Evolutionary conservation across 169 alveolate genomes (phyloP).

Genomic region (Cryptosporidium baileyi): DNA sequence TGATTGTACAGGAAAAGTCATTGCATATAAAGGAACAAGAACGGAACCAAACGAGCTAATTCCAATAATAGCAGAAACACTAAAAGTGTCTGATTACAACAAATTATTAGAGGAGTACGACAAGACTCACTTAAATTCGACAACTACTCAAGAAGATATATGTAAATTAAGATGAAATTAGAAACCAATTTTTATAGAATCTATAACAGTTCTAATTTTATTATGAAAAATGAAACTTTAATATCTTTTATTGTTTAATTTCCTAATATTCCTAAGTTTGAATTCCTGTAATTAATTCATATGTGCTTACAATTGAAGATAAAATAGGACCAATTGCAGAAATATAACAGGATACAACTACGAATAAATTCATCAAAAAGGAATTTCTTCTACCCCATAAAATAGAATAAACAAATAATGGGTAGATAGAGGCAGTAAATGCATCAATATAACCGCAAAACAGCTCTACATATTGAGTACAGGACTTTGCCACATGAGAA

Average conservation of each 20-base stretch:
- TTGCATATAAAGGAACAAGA: constrained; percentile 59
- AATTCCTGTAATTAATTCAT: constrained; percentile 20
- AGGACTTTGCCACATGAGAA: constrained; percentile 60
- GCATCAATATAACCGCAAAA: constrained; percentile 69
- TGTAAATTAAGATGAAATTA: neutral
- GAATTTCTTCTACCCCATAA: constrained; percentile 37
- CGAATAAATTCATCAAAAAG: constrained; percentile 1
- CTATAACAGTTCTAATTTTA: too few species aligned
- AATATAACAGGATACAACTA: constrained; percentile 20
- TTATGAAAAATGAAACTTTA: too few species aligned
- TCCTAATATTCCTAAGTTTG: neutral
- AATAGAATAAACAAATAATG: constrained; percentile 37
- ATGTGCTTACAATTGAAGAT: constrained; percentile 45
- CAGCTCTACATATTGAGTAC: constrained; percentile 66
- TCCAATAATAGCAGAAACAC: constrained; percentile 37
- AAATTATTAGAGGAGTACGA: constrained; percentile 15
- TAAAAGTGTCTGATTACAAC: constrained; percentile 6
- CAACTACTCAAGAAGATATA: neutral
- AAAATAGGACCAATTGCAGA: constrained; percentile 66
- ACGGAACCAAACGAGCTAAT: constrained; percentile 47
- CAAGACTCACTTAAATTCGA: neutral
- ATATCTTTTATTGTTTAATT: neutral
- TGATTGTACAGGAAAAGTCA: constrained; percentile 16
- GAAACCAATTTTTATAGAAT: neutral
- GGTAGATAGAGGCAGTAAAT: constrained; percentile 59